Percentiles rank a stretch among this genome's conserved stretches.
phyloP scores from a whole-genome alignment of 139 green algal genomes.

The Micractinium conductrix region DNA sequence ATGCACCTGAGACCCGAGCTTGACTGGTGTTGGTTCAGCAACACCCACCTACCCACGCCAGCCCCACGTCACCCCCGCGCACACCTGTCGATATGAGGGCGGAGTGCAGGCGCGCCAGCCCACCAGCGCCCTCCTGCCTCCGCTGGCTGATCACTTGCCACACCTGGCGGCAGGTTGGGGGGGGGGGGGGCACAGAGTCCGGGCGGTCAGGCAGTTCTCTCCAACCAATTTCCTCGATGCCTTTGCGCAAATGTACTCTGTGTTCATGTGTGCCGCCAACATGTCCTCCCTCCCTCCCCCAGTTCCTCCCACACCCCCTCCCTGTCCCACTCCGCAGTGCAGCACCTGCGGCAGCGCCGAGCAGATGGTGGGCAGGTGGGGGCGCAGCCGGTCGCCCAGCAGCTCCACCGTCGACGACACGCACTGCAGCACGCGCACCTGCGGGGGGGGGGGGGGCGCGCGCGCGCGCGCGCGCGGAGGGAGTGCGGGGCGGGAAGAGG shows the following conservation, averaged over 20 bases:
- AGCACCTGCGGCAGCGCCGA: slow-evolving; percentile 64
- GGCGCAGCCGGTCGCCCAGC: slow-evolving; percentile 60
- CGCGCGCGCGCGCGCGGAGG: not conserved
- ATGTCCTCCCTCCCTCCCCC: too few relatives aligned
- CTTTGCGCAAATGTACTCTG: too few relatives aligned
- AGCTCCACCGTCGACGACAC: slow-evolving; percentile 75
- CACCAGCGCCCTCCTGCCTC: slow-evolving; percentile 45
- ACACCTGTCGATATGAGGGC: slow-evolving; percentile 68
- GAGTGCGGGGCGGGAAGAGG: too few relatives aligned
- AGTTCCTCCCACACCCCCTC: not conserved
- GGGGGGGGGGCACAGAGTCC: too few relatives aligned
- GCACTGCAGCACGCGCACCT: slow-evolving; percentile 73
- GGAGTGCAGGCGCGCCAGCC: slow-evolving; percentile 68
- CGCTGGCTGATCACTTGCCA: slow-evolving; percentile 31
- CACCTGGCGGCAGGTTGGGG: not conserved
- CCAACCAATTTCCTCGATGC: too few relatives aligned
- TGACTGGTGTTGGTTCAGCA: too few relatives aligned
- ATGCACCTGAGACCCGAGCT: too few relatives aligned
- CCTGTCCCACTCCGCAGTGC: not conserved
- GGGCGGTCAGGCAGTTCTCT: too few relatives aligned
- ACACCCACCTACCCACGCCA: too few relatives aligned
- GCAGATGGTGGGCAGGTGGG: slow-evolving; percentile 69
- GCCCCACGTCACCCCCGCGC: not conserved
- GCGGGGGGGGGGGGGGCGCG: not conserved
- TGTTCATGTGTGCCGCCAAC: too few relatives aligned